Base-by-base conservation (phyloP, 441 rosid genomes). In the Pelargonium australe region DNA sequence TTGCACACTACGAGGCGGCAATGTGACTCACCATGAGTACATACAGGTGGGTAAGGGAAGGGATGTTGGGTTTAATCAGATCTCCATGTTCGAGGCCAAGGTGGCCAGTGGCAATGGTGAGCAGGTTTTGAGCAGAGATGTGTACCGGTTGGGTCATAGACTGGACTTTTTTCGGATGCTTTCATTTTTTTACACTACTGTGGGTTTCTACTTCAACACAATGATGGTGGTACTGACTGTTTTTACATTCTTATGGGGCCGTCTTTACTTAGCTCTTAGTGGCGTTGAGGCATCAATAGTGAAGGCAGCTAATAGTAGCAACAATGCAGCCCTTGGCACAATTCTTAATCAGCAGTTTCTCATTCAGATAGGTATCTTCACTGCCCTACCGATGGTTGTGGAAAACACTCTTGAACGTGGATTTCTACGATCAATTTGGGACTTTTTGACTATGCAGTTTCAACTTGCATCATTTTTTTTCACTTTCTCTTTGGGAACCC, bases 401-500 rank as follows among this genome's bases (percentile, higher is more conserved):
- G 76, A 73, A 55, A 69, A 69, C 47, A 49, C 76, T 43, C 72
- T 73, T 5, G 72, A 73, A 43, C 55, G 44, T n/a, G 76, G 76
- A 23, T 44, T 68, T 68, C 64, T 68, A 34, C 62, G 16, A 25
- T 72, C 76, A 34, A 16, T 64, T 17, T 63, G 72, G 68, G 76
- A 73, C 68, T 73, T 73, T 51, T 14, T 73, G 20, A 68, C 68
- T 1, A 68, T 69, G 68, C 76, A 73, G 76, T 41, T 73, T 57
- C 76, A 73, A 67, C 72, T 73, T 44, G 65, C 76, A 0, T 68
- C 76, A 19, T 19, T 73, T 58, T 73, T 73, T 64, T 73, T 63
- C 64, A 73, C 76, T 20, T 73, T 73, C 68, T 73, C 76, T 20
- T 47, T 73, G 76, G 76, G 76, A 65, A 73, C 76, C 23, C 76